These are phyloP conservation scores for Pseudoperonospora humuli DNA, from an alignment of 352 stramenopile species.

Conservation along the genomic window DNA sequence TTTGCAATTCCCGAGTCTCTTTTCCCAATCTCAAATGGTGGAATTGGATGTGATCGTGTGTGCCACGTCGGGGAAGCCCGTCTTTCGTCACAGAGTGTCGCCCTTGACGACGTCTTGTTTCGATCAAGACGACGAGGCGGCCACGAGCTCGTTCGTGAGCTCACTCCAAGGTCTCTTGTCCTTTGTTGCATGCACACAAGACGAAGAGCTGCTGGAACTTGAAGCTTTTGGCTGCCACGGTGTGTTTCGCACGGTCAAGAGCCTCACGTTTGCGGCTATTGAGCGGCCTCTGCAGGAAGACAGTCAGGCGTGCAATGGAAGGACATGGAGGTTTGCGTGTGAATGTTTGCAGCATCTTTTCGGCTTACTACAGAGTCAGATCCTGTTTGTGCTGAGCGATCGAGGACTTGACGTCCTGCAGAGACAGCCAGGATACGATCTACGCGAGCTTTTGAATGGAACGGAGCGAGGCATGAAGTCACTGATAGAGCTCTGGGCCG, in stretches of 20 bases:
- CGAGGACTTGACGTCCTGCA: slow-evolving; percentile 52
- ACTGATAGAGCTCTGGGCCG: slow-evolving; percentile 36
- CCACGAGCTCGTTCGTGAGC: slow-evolving; percentile 42
- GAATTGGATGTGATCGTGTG: slow-evolving; percentile 26
- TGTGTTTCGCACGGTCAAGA: slow-evolving; percentile 41
- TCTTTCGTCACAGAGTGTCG: not conserved
- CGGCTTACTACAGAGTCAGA: slow-evolving; percentile 41
- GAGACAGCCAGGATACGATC: slow-evolving; percentile 53
- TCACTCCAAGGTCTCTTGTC: slow-evolving; percentile 59
- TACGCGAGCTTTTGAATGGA: slow-evolving; percentile 57
- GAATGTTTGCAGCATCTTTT: slow-evolving; percentile 42
- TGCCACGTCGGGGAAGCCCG: not conserved
- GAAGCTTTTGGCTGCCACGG: slow-evolving; percentile 30
- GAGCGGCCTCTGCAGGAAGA: slow-evolving; percentile 5
- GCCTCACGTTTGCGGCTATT: slow-evolving; percentile 24
- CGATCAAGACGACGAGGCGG: not conserved
- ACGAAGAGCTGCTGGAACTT: slow-evolving; percentile 48
- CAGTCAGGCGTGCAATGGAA: not conserved
- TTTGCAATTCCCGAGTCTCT: slow-evolving; percentile 6
- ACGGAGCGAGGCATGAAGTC: slow-evolving; percentile 45
- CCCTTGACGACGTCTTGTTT: not conserved
- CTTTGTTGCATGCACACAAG: slow-evolving; percentile 48
- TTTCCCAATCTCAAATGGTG: slow-evolving; percentile 3
- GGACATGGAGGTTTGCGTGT: slow-evolving; percentile 9
- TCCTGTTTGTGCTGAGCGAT: slow-evolving; percentile 55